Percentiles rank a stretch among this genome's conserved stretches.
Evolutionary conservation across 2,329 filamentous ascomycete genomes (phyloP).

Genomic region (Stagonosporopsis vannaccii): DNA sequence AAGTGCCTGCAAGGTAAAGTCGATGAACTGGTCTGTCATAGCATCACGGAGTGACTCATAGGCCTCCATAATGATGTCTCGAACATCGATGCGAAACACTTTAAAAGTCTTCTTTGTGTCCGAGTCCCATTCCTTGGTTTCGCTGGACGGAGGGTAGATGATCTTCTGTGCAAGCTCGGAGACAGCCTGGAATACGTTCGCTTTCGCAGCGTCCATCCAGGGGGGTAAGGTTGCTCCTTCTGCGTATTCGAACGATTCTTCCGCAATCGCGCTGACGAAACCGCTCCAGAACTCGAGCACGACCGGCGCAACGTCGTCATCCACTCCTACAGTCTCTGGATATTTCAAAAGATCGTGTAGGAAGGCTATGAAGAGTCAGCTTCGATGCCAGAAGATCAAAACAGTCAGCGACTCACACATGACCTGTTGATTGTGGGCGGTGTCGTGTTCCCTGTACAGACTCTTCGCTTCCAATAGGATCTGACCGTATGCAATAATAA

Average conservation of each 20-base stretch:
- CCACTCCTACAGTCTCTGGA: constrained; percentile 71
- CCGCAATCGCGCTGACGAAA: constrained; percentile 72
- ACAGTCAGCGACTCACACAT: constrained; percentile 37
- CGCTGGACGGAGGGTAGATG: constrained; percentile 67
- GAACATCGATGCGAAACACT: constrained; percentile 79
- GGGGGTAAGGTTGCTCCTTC: constrained; percentile 44
- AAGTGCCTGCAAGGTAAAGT: constrained; percentile 53
- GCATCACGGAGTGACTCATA: constrained; percentile 63
- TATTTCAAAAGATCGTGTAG: constrained; percentile 72
- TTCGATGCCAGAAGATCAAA: not conserved
- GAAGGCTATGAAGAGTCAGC: constrained; percentile 44
- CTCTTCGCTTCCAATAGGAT: constrained; percentile 43
- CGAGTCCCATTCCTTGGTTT: constrained; percentile 72
- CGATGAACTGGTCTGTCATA: constrained; percentile 57
- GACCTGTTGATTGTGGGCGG: constrained; percentile 44
- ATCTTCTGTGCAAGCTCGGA: constrained; percentile 74
- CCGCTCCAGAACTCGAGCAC: constrained; percentile 83
- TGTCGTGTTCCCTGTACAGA: constrained; percentile 58
- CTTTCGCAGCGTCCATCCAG: constrained; percentile 67
- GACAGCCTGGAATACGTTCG: constrained; percentile 68
- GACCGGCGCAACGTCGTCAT: constrained; percentile 77
- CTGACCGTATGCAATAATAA: constrained; percentile 47
- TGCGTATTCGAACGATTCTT: constrained; percentile 55
- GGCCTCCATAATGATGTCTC: constrained; percentile 76
- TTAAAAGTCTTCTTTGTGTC: constrained; percentile 72